Conservation (phyloP, 2,329 filamentous ascomycete species). For the Aspergillus sp. region DNA sequence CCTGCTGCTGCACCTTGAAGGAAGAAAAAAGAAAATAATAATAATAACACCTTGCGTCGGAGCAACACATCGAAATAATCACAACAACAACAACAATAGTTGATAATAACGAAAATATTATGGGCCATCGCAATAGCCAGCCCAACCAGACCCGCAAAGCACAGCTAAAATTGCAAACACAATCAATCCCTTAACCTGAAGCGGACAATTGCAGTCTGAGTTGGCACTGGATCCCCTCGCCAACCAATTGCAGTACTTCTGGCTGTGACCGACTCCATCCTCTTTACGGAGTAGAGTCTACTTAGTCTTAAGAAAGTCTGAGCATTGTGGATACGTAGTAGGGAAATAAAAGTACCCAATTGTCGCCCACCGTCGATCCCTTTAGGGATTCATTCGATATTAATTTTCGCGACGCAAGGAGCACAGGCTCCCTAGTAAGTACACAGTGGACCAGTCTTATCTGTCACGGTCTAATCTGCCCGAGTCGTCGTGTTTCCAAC, state of each 20-base stretch:
- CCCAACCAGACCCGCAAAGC: background rate
- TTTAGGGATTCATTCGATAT: background rate
- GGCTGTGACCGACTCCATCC: background rate
- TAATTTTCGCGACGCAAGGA: background rate
- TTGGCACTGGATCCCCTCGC: slow-evolving; percentile 6
- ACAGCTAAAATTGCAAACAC: background rate
- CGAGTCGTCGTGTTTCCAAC: background rate
- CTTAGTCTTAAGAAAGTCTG: background rate
- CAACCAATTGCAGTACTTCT: slow-evolving; percentile 7
- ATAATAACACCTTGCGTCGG: background rate
- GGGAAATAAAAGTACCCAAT: background rate
- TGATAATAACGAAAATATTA: too few species aligned
- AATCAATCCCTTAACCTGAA: background rate
- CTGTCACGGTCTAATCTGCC: background rate
- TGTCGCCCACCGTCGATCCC: background rate
- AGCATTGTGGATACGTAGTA: background rate
- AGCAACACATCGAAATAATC: background rate
- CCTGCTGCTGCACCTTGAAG: background rate
- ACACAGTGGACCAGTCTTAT: too few species aligned
- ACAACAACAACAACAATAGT: too few species aligned
- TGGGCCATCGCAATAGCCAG: background rate
- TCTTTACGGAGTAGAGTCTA: background rate
- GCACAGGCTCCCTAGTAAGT: background rate
- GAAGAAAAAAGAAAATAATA: background rate
- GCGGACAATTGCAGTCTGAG: background rate